Evolutionary conservation across 495 filamentous ascomycete species (phyloP).

Genomic region (Penicillium lagena): DNA sequence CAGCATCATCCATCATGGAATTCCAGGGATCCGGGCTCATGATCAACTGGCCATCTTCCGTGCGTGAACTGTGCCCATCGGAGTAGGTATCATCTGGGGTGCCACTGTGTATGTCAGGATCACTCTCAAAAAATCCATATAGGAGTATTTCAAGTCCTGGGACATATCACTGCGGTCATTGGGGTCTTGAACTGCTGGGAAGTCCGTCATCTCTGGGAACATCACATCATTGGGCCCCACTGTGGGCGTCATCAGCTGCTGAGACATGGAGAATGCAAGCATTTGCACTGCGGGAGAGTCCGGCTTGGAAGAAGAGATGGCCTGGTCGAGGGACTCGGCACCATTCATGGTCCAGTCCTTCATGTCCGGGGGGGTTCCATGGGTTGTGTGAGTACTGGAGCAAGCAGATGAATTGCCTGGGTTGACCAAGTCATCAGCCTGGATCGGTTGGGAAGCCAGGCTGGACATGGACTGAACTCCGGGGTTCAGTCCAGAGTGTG

Average conservation of each 20-base stretch:
- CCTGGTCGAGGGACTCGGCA: slow-evolving; percentile 33
- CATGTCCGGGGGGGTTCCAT: slow-evolving; percentile 32
- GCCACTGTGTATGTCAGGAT: slow-evolving; percentile 32
- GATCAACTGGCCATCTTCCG: slow-evolving; percentile 35
- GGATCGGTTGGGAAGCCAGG: slow-evolving; percentile 35
- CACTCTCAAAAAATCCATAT: slow-evolving; percentile 43
- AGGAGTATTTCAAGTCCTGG: slow-evolving; percentile 35
- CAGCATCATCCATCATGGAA: slow-evolving; percentile 29
- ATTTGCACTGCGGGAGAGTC: slow-evolving; percentile 42
- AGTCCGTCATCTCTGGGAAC: slow-evolving; percentile 35
- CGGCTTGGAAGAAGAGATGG: slow-evolving; percentile 28
- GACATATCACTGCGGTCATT: slow-evolving; percentile 32
- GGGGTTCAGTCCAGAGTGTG: slow-evolving; percentile 32
- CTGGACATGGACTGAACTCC: slow-evolving; percentile 33
- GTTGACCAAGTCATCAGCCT: slow-evolving; percentile 44
- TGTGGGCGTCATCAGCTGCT: slow-evolving; percentile 37
- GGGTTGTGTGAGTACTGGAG: slow-evolving; percentile 31
- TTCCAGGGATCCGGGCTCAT: slow-evolving; percentile 33
- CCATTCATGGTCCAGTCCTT: slow-evolving; percentile 36
- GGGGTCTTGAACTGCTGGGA: slow-evolving; percentile 33
- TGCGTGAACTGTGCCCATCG: slow-evolving; percentile 35
- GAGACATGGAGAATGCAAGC: slow-evolving; percentile 41
- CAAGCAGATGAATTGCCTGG: slow-evolving; percentile 39
- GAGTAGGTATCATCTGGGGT: slow-evolving; percentile 38
- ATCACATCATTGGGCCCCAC: slow-evolving; percentile 40